phyloP scores from a whole-genome alignment of 2,329 filamentous ascomycete species.

The Pseudogymnoascus sp. region DNA sequence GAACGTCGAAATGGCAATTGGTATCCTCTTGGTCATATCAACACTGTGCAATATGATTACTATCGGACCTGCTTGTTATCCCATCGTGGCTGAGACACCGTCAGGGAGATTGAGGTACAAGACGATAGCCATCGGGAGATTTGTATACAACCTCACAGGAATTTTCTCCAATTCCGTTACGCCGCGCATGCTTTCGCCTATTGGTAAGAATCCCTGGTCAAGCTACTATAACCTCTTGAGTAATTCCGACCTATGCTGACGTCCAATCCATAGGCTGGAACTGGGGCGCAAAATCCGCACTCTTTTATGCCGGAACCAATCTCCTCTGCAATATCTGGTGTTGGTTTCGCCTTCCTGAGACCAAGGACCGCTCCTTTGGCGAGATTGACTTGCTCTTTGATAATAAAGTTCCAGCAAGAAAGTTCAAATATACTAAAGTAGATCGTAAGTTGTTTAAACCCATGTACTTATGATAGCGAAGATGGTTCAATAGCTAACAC shows the following conservation, averaged over 20 bases:
- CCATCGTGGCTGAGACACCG: conserved; percentile 26
- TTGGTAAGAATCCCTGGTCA: conserved; percentile 20
- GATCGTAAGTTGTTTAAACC: conserved; percentile 12
- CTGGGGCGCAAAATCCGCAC: conserved; percentile 29
- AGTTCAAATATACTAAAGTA: conserved; percentile 22
- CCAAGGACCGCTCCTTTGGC: conserved; percentile 70
- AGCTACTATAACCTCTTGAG: conserved; percentile 7
- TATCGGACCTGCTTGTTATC: conserved; percentile 29
- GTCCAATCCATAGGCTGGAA: conserved; percentile 24
- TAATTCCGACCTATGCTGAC: neutral
- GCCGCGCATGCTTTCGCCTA: conserved; percentile 24
- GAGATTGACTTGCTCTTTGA: conserved; percentile 81
- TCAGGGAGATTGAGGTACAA: conserved; percentile 25
- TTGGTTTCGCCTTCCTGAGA: conserved; percentile 62
- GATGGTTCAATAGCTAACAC: neutral
- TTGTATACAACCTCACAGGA: conserved; percentile 26
- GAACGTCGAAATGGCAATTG: conserved; percentile 31
- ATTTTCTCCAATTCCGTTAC: conserved; percentile 27
- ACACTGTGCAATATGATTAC: conserved; percentile 33
- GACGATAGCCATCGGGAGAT: conserved; percentile 25
- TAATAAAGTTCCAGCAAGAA: conserved; percentile 44
- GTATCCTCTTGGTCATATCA: conserved; percentile 30
- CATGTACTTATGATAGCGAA: neutral
- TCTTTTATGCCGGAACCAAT: conserved; percentile 30
- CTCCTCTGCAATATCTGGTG: conserved; percentile 29